Conservation (phyloP, 2,329 filamentous ascomycete genomes). For the Akanthomyces lecanii region DNA sequence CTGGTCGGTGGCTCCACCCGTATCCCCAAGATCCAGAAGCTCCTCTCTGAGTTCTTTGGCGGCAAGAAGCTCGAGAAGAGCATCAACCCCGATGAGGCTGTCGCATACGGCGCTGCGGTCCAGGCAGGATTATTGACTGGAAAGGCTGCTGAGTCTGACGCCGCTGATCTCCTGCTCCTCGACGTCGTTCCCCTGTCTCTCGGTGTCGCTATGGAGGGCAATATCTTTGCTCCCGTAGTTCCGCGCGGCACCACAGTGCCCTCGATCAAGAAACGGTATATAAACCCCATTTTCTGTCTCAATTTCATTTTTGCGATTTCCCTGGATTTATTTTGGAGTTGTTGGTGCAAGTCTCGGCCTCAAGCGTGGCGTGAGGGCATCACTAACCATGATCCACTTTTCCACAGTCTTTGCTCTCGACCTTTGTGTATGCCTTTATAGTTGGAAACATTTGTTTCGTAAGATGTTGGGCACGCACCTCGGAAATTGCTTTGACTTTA, state of each 20-base stretch:
- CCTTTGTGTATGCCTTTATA: too few relatives aligned
- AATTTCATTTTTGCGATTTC: neutral
- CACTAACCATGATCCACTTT: too few relatives aligned
- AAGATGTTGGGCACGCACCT: too few relatives aligned
- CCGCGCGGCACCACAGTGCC: constrained; percentile 73
- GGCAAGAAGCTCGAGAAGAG: constrained; percentile 98
- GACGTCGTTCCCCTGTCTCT: constrained; percentile 96
- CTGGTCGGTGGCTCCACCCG: constrained; percentile 97
- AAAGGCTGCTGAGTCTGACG: constrained; percentile 94
- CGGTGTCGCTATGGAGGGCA: constrained; percentile 99
- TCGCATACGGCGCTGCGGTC: constrained; percentile 94
- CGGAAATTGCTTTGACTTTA: too few relatives aligned
- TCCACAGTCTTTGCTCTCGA: too few relatives aligned
- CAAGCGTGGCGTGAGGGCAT: neutral
- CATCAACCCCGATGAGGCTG: constrained; percentile 99
- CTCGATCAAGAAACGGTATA: constrained; percentile 63
- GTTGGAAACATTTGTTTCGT: too few relatives aligned
- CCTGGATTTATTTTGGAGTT: neutral
- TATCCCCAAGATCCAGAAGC: constrained; percentile 94
- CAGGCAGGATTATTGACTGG: constrained; percentile 98
- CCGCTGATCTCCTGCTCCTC: constrained; percentile 87
- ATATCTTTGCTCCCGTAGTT: constrained; percentile 96
- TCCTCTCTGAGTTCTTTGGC: constrained; percentile 92
- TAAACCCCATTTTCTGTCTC: neutral
- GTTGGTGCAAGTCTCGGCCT: neutral